Percentiles rank a stretch among this genome's conserved stretches.
Conservation (phyloP, 192 early-diverging fungal species). For the Ambispora gerdemannii region DNA sequence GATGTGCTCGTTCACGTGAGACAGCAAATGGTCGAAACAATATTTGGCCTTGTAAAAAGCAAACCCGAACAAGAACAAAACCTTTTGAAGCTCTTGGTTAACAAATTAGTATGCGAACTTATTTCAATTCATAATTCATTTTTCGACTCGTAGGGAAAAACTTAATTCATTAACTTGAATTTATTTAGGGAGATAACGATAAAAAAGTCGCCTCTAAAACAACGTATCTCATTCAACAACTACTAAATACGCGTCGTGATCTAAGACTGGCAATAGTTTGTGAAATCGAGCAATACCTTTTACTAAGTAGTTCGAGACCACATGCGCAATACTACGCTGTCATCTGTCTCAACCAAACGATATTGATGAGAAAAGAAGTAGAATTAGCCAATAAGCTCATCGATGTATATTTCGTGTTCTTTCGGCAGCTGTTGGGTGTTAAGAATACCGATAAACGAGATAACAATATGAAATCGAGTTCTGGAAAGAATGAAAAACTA, state of each 20-base stretch:
- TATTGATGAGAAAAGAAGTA: constrained; percentile 70
- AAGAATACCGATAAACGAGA: constrained; percentile 45
- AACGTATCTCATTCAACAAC: constrained; percentile 69
- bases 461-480: too few species aligned
- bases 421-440: constrained; percentile 71
- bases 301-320: constrained; percentile 67
- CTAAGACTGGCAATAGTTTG: constrained; percentile 88
- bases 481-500: too few species aligned
- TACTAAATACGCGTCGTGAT: constrained; percentile 71
- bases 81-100: constrained; percentile 84
- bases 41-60: constrained; percentile 70
- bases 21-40: constrained; percentile 72
- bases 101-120: constrained; percentile 65
- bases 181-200: constrained; percentile 74
- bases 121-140: background rate
- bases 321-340: constrained; percentile 90
- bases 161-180: background rate
- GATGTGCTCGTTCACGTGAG: constrained; percentile 85
- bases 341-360: constrained; percentile 88
- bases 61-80: constrained; percentile 98
- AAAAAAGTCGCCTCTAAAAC: constrained; percentile 84
- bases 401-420: constrained; percentile 88
- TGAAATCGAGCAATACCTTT: constrained; percentile 84
- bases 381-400: constrained; percentile 80
- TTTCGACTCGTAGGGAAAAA: background rate